Base-by-base conservation (phyloP, 148 eudicot species). In the Heliosperma pusillum region DNA sequence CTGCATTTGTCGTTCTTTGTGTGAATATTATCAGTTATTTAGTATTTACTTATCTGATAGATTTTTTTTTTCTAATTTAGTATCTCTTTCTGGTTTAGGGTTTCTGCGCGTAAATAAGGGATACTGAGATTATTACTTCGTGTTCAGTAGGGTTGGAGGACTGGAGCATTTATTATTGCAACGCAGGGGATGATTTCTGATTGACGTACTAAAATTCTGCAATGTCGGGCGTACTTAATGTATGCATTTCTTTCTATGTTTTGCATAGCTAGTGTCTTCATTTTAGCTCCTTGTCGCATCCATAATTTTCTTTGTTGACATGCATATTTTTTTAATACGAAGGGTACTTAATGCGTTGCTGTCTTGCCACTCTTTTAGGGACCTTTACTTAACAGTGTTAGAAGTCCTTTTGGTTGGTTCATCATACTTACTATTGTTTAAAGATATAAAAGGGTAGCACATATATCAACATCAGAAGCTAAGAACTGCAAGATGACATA, bases 171-270 rank as follows among this genome's bases (percentile, higher is more conserved):
- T 72, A 17, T 40, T 72, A 57, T 58, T 62, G 61, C 13, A 53
- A 69, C 45, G 60, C 20, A 40, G 83, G 74, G 70, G 50, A 68
- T 72, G 76, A 67, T 73, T 68, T 17, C 29, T 73, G 75, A 29
- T 60, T 76, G 83, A 68, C 42, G 73, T 69, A 27, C 25, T 73
- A 65, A 76, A 8, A 67, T 16, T 66, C 66, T 70, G 77, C 74
- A 36, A 77, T 81, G 80, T 81, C 80, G 13, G 77, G 83, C 16
- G 71, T 77, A 68, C 78, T 73, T 29, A 77, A 73, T 69, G 83
- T 81, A 77, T 27, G 61, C 13, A 15, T 66, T 75, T 67, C 53
- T 21, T 67, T 42, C 71, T 67, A 42, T 33, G 19, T 33, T 40
- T 44, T 7, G 7, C 13, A 13, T 22, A 71, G 24, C 25, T 53